Conservation (phyloP, 345 rosid genomes). For the Populus euphratica region DNA sequence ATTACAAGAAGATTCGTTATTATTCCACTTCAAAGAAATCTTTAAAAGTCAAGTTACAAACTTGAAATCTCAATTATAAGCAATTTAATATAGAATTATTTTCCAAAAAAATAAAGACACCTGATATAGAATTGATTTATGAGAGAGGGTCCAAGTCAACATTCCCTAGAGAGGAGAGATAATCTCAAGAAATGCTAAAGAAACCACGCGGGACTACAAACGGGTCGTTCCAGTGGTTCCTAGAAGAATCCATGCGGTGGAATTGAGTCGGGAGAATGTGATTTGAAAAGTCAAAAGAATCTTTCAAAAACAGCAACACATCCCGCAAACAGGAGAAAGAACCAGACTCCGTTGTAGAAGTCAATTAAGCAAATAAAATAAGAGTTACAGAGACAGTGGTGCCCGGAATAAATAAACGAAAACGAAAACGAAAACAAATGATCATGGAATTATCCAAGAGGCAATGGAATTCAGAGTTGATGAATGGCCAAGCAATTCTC, state of each 20-base stretch:
- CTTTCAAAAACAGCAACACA: background rate
- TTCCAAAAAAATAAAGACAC: background rate
- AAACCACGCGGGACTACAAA: background rate
- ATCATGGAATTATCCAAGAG: background rate
- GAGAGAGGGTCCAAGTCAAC: background rate
- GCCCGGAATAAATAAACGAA: no score
- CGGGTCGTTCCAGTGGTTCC: background rate
- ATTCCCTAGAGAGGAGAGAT: background rate
- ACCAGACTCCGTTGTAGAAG: background rate
- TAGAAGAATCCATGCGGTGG: background rate
- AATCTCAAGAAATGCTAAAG: background rate
- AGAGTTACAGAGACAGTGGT: background rate
- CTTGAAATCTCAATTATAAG: background rate
- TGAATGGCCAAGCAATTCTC: background rate
- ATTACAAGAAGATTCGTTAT: background rate
- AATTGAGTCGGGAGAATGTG: background rate
- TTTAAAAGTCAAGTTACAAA: background rate
- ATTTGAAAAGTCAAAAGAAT: background rate
- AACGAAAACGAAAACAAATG: background rate
- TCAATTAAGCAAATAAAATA: background rate
- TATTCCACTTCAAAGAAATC: background rate
- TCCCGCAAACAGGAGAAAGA: background rate
- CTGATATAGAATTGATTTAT: background rate
- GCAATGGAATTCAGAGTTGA: background rate
- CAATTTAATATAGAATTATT: background rate